These are phyloP conservation scores for Neophaeococcomyces aloes DNA, from an alignment of 2,329 filamentous ascomycete species.

Conservation along the genomic window DNA sequence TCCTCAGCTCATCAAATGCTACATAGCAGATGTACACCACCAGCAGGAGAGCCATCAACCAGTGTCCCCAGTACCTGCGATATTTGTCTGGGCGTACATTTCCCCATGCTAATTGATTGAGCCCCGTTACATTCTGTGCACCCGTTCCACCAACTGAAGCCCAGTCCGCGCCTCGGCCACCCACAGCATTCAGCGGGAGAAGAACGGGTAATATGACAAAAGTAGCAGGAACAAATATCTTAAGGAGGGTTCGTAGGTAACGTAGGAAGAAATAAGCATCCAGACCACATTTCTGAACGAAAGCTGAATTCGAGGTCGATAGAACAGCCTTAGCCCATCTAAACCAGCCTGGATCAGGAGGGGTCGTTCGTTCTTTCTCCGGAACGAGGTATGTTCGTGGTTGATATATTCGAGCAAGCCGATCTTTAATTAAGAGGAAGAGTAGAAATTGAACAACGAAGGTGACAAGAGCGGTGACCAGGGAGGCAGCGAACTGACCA, in stretches of 20 bases:
- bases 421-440: slow-evolving; percentile 70
- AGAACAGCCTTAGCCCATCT: slow-evolving; percentile 49
- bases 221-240: slow-evolving; percentile 82
- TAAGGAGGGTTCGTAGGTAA: slow-evolving; percentile 72
- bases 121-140: slow-evolving; percentile 46
- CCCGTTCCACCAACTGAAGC: slow-evolving; percentile 22
- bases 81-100: slow-evolving; percentile 63
- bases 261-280: slow-evolving; percentile 97
- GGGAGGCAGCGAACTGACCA: slow-evolving; percentile 52
- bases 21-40: slow-evolving; percentile 78
- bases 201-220: slow-evolving; percentile 71
- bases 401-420: slow-evolving; percentile 72
- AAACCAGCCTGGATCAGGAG: slow-evolving; percentile 52
- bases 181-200: slow-evolving; percentile 70
- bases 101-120: slow-evolving; percentile 78
- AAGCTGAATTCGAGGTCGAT: slow-evolving; percentile 63
- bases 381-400: slow-evolving; percentile 79
- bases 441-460: slow-evolving; percentile 54
- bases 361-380: slow-evolving; percentile 69
- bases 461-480: slow-evolving; percentile 51
- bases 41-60: slow-evolving; percentile 65
- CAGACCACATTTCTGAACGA: slow-evolving; percentile 90
- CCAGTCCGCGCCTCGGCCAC: slow-evolving; percentile 53
- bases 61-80: slow-evolving; percentile 69
- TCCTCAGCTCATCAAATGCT: slow-evolving; percentile 72